phyloP scores from a whole-genome alignment of 2,329 filamentous ascomycete species.

The Fusarium palustre region DNA sequence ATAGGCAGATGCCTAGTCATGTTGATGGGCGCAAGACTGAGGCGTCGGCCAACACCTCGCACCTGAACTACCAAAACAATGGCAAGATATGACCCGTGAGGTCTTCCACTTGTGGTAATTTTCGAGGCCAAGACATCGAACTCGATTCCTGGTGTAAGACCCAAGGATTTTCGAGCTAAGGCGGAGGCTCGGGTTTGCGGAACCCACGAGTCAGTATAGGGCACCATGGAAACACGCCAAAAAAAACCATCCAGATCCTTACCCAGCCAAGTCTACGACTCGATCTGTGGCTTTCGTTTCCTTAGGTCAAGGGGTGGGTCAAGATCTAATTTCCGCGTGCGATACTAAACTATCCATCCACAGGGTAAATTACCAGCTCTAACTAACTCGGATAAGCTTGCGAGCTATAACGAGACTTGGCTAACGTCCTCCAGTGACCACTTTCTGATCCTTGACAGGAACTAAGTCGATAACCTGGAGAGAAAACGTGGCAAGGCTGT shows the following conservation, averaged over 20 bases:
- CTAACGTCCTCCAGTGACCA: background rate
- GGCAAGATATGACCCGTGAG: background rate
- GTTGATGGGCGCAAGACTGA: background rate
- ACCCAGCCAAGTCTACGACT: slow-evolving; percentile 5
- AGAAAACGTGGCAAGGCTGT: slow-evolving; percentile 7
- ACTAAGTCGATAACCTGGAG: background rate
- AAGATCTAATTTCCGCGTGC: slow-evolving; percentile 9
- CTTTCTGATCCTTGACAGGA: background rate
- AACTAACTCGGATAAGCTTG: slow-evolving; percentile 18
- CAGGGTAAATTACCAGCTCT: background rate
- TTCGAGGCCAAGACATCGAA: background rate
- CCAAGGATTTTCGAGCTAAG: background rate
- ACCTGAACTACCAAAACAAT: background rate
- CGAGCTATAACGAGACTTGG: background rate
- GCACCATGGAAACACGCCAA: background rate
- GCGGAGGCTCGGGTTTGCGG: slow-evolving; percentile 10
- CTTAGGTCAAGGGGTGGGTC: slow-evolving; percentile 9
- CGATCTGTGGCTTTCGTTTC: slow-evolving; percentile 19
- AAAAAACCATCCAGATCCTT: slow-evolving; percentile 14
- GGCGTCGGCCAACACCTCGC: background rate
- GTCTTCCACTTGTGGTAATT: background rate
- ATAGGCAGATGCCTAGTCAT: background rate
- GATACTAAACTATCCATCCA: slow-evolving; percentile 1
- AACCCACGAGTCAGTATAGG: slow-evolving; percentile 21
- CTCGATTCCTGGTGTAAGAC: background rate